phyloP scores from a whole-genome alignment of 495 filamentous ascomycete species.

The Pyrenula massariospora region DNA sequence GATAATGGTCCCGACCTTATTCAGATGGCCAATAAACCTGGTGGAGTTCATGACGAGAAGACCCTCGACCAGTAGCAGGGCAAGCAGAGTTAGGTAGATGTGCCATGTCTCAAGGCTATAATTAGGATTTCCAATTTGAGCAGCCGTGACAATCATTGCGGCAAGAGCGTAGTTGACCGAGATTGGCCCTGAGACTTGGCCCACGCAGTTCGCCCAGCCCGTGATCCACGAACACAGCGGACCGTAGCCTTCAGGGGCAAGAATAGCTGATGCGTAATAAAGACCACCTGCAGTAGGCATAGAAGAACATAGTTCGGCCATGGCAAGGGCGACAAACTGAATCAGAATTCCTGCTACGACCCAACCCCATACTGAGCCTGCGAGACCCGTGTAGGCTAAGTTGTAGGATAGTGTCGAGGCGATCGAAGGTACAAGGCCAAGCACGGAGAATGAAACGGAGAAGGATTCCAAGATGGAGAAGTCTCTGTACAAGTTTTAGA shows the following conservation, averaged over 20 bases:
- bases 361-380: conserved; percentile 3
- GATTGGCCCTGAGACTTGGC: conserved; percentile 1
- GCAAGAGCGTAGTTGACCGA: conserved; percentile 2
- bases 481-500: not conserved
- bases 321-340: conserved; percentile 40
- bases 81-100: conserved; percentile 1
- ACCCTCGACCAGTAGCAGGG: not conserved
- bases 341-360: conserved; percentile 1
- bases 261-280: conserved; percentile 65
- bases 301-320: conserved; percentile 62
- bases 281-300: conserved; percentile 61
- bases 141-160: conserved; percentile 3
- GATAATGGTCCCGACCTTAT: conserved; percentile 1
- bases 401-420: conserved; percentile 2
- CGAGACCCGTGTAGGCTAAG: conserved; percentile 1
- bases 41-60: conserved; percentile 1
- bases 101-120: conserved; percentile 1
- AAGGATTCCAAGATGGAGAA: conserved; percentile 3
- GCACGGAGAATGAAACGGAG: conserved; percentile 4
- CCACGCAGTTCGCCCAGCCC: conserved; percentile 38
- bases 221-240: conserved; percentile 57
- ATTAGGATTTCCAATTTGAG: not conserved
- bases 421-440: conserved; percentile 1
- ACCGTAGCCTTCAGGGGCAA: conserved; percentile 41
- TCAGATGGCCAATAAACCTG: conserved; percentile 2